Percentiles rank a stretch among this genome's conserved stretches.
Conservation (phyloP, 371 early-diverging fungal species). For the Blakeslea trispora region DNA sequence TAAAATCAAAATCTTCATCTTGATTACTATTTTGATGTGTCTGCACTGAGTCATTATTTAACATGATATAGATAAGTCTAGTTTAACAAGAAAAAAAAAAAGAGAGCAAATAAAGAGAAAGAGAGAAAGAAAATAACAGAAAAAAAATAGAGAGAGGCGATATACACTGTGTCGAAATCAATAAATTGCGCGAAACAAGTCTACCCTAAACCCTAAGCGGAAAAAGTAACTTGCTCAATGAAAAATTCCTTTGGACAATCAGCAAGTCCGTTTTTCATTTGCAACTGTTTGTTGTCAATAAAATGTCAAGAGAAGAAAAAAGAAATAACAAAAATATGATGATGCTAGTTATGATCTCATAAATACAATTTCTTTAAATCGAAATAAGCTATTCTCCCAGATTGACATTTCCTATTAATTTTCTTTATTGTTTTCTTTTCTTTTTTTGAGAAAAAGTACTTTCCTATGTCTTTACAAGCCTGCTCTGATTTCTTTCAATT, state of each 20-base stretch:
- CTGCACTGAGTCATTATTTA: constrained; percentile 21
- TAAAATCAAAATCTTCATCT: constrained; percentile 11
- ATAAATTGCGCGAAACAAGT: neutral
- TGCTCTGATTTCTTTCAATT: too few relatives aligned
- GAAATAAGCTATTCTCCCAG: too few relatives aligned
- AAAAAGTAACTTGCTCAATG: neutral
- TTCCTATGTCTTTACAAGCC: too few relatives aligned
- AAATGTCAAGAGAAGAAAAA: too few relatives aligned
- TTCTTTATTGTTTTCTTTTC: too few relatives aligned
- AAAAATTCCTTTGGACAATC: neutral
- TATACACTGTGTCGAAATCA: neutral
- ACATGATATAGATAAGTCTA: constrained; percentile 5
- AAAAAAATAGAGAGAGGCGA: neutral
- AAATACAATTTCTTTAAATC: too few relatives aligned
- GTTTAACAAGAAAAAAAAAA: neutral
- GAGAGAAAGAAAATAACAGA: neutral
- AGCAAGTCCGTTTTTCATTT: neutral
- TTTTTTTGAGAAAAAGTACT: too few relatives aligned
- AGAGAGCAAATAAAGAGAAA: neutral
- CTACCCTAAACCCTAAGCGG: neutral
- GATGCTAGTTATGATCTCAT: too few relatives aligned
- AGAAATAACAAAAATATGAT: too few relatives aligned
- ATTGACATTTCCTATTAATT: too few relatives aligned
- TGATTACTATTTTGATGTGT: constrained; percentile 18
- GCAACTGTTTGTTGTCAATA: neutral